These are phyloP conservation scores for Penicillium sumatraense DNA, from an alignment of 2,329 filamentous ascomycete genomes.

Conservation along the genomic window DNA sequence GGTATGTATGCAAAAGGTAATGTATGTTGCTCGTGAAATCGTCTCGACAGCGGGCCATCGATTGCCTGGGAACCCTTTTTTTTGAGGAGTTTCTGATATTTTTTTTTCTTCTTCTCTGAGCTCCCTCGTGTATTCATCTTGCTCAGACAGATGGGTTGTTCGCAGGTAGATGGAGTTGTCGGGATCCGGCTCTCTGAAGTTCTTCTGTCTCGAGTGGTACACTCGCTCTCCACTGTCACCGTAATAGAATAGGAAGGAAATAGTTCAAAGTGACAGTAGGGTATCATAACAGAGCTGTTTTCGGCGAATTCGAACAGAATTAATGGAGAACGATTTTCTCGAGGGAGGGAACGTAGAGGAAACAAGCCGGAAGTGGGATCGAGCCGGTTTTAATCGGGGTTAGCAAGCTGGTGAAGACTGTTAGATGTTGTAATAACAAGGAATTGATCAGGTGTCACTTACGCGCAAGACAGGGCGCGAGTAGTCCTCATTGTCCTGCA, in stretches of 20 bases:
- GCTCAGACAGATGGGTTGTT: neutral
- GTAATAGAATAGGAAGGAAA: constrained; percentile 27
- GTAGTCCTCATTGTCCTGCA: constrained; percentile 55
- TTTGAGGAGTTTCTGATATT: constrained; percentile 10
- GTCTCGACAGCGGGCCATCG: constrained; percentile 12
- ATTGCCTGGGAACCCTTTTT: constrained; percentile 6
- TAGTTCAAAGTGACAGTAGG: constrained; percentile 37
- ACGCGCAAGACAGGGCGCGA: constrained; percentile 51
- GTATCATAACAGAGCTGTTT: constrained; percentile 46
- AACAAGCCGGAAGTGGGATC: constrained; percentile 14
- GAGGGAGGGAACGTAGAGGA: constrained; percentile 12
- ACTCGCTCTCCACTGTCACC: neutral
- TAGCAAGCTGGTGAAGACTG: constrained; percentile 33
- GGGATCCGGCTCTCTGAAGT: neutral
- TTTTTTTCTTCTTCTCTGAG: neutral
- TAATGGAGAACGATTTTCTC: constrained; percentile 26
- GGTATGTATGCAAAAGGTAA: constrained; percentile 23
- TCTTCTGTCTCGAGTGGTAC: neutral
- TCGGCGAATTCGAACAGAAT: constrained; percentile 34
- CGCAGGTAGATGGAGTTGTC: neutral
- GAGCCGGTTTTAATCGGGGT: constrained; percentile 36
- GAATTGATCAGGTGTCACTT: constrained; percentile 21
- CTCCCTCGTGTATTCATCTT: constrained; percentile 7
- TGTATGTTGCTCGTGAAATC: constrained; percentile 21
- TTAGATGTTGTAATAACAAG: neutral